Conservation (phyloP, 306 rosid genomes). For the Medicago lupulina region DNA sequence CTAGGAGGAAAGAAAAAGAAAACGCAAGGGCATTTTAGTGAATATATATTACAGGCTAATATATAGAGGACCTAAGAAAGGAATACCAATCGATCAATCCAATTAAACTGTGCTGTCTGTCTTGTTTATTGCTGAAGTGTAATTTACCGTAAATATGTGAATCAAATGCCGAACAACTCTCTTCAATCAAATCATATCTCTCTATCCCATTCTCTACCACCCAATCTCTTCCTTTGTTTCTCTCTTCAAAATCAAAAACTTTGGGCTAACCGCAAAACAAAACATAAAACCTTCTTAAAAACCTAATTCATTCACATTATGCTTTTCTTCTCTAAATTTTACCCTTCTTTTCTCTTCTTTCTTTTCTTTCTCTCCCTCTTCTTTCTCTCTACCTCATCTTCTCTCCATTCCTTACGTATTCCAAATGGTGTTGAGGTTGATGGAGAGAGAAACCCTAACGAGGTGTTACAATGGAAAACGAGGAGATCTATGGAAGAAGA, state of each 20-base stretch:
- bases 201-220: slow-evolving; percentile 19
- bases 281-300: slow-evolving; percentile 37
- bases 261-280: slow-evolving; percentile 43
- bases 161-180: background rate
- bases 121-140: too few relatives aligned
- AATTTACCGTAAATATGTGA: background rate
- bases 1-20: too few relatives aligned
- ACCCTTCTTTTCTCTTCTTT: slow-evolving; percentile 34
- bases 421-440: slow-evolving; percentile 44
- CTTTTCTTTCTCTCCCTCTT: slow-evolving; percentile 6
- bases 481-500: slow-evolving; percentile 68
- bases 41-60: background rate
- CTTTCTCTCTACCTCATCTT: slow-evolving; percentile 38
- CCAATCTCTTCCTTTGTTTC: slow-evolving; percentile 37
- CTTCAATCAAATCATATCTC: background rate
- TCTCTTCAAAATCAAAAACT: slow-evolving; percentile 42
- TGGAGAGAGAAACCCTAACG: slow-evolving; percentile 37
- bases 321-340: slow-evolving; percentile 44
- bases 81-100: background rate
- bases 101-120: too few relatives aligned
- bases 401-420: slow-evolving; percentile 24
- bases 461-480: slow-evolving; percentile 55
- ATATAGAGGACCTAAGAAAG: background rate
- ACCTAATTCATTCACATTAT: slow-evolving; percentile 39
- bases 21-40: background rate